Percentiles rank a stretch among this genome's conserved stretches.
These are phyloP conservation scores for Lanmaoa rubissima DNA, from an alignment of 768 basidiomycete species.

Conservation along the genomic window DNA sequence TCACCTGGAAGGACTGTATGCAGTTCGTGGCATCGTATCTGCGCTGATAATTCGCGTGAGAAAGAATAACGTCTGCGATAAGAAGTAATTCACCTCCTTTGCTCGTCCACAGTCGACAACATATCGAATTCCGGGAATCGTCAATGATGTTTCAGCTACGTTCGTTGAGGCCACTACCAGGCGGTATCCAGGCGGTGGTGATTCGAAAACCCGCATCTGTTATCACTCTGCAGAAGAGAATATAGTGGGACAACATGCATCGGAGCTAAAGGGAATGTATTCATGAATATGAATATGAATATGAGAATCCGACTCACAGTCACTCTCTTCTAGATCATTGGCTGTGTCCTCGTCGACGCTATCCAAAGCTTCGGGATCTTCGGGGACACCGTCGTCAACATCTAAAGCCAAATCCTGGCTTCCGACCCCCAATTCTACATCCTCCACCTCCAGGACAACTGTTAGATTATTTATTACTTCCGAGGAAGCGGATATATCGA, in stretches of 20 bases:
- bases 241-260: constrained; percentile 96
- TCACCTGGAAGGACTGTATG: constrained; percentile 89
- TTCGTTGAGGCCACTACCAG: constrained; percentile 95
- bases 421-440: constrained; percentile 63
- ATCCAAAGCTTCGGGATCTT: constrained; percentile 75
- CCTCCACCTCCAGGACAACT: constrained; percentile 82
- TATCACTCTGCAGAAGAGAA: constrained; percentile 87
- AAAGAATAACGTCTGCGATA: background rate
- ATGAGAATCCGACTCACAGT: constrained; percentile 44
- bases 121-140: constrained; percentile 95
- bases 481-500: background rate
- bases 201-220: constrained; percentile 90
- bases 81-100: constrained; percentile 66
- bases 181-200: constrained; percentile 77
- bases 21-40: constrained; percentile 78
- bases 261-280: constrained; percentile 54
- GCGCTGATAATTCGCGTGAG: constrained; percentile 46
- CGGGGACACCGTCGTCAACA: constrained; percentile 57
- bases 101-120: constrained; percentile 96
- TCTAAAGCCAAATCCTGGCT: constrained; percentile 60
- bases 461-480: background rate
- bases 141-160: constrained; percentile 94
- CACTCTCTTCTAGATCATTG: constrained; percentile 62
- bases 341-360: constrained; percentile 63
- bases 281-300: constrained; percentile 1